Base-by-base conservation (phyloP, 345 rosid species). In the Salix arbutifolia region DNA sequence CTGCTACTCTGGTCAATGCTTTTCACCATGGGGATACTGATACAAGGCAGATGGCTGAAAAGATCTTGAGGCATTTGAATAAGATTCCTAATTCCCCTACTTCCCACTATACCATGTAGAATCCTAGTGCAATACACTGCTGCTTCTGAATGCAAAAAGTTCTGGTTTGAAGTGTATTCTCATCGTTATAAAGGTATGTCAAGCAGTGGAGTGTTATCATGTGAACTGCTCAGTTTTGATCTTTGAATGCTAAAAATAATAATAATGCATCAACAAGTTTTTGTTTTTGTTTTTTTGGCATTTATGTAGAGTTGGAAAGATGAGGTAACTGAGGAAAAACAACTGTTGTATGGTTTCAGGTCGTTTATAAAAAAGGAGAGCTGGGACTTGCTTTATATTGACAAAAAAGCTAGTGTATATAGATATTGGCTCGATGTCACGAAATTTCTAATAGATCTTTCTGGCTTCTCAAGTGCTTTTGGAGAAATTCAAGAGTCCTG, bases 11-110 rank as follows among this genome's bases (percentile, higher is more conserved):
- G 86, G 85, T 93, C 72, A 83, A 87, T 78, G 90, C 96, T 58
- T 90, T 92, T 69, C 99, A 91, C 76, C 91, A 90, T 28, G 97
- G 97, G 30, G 90, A 90, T 75, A 88, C 86, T 52, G 78, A 83
- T 71, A 90, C 97, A 26, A 91, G 87, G 86, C 93, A 89, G 85
- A 89, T 89, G 80, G 99, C 99, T 42, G 97, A 93, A 83, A 90
- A 88, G 79, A 87, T 93, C 73, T 76, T 95, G 78, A 83, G 88
- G 83, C 90, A 85, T 82, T 78, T 95, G 82, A 91, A 95, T 75
- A 89, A 85, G 91, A 86, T 89, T 89, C 96, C 97, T 61, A 81
- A 71, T 77, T 81, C 79, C 72, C 85, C 85, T 52, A 74, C 79
- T 76, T 72, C 89, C 80, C 44, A 65, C 76, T 77, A 64, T 35